Base-by-base conservation (phyloP, 2,329 filamentous ascomycete genomes). In the Diaporthe citriasiana region DNA sequence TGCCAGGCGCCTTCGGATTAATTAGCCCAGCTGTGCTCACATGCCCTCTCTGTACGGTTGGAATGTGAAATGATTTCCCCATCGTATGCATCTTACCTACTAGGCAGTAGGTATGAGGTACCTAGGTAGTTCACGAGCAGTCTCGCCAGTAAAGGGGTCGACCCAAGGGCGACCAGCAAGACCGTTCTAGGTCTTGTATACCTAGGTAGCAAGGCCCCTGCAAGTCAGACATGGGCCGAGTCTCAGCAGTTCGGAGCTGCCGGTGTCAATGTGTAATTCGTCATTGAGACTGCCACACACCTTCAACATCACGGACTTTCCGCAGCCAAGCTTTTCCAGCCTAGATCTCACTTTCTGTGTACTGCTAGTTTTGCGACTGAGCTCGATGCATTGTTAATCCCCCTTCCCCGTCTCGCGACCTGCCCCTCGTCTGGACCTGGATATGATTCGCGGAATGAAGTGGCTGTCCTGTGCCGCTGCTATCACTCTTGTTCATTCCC, bases 391-490 rank as follows among this genome's bases (percentile, higher is more conserved):
- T 53, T 53, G 17, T 25, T 53, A 35, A 53, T 22, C 27, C 15
- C 6, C n/a, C 2, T 13, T 33, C 22, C n/a, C 50, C 27, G n/a
- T 55, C 45, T 63, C 50, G 19, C 30, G 30, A 63, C 70, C 19
- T 10, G 27, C 19, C 35, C 30, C 59, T 65, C n/a, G 17, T 40
- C 40, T 60, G 74, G 69, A 74, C 33, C 40, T 60, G 74, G 72
- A 72, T 55, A 75, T 75, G 72, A 72, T 60, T 71, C 60, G 69
- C 30, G 74, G 55, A 2, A 25, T 25, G 15, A 51, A 50, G 55
- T 74, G 72, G 74, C 72, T 75, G 38, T 72, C 68, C 13, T 72
- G 72, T 57, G 74, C 69, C 40, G 27, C 74, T 19, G 47, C 59
- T 3, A 22, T 40, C 8, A 17, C 45, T 38, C 13, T 75, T 15